Evolutionary conservation across 2,329 filamentous ascomycete genomes (phyloP), one percentile per base, ranked within the genome.

Genomic region (Nigrograna mackinnonii): DNA sequence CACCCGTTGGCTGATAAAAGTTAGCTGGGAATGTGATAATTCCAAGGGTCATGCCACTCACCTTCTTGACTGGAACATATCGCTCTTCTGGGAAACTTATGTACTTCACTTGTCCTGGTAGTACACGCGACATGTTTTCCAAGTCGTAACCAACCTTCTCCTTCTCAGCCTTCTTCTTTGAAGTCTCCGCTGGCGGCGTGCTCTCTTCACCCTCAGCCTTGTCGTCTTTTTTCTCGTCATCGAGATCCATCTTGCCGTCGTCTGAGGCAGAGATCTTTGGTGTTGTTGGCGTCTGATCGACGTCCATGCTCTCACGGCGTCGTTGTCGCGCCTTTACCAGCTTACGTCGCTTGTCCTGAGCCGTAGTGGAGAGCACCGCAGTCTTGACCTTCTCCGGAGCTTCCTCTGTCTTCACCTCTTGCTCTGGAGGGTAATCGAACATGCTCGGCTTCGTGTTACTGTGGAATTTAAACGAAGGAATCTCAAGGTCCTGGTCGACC

Each of bases 381-480:
- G 94, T 96, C 55, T 95, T 94, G 54, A 99, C 89, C 70, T 96
- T 84, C 48, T 95, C 89, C 0, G 91, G 91, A 0, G 90, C 90
- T 67, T 97, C 92, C 62, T 97, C 92, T 1, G 89, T 74, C 79
- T 97, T 97, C 62, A 95, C 86, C 67, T 97, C 91, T 59, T 95
- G 89, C 71, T 97, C 92, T 1, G 94, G 95, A 22, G 94, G 94
- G 64, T 99, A 99, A 71, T 99, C 94, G 64, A 99, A 99, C 56
- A 96, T 81, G 68, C 91, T 97, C 39, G 92, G 92, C 44, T 91
- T 85, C 9, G 92, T 95, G 57, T 94, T 91, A 72, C 90, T 95
- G 79, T 96, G 85, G 76, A 96, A 95, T 69, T 95, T 95, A 82
- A 96, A 91, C 64, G 85, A 86, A 16, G 95, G 91, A 41, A 96